Conservation (phyloP, 176 grass and related monocot species). For the Tillandsia fasciculata region DNA sequence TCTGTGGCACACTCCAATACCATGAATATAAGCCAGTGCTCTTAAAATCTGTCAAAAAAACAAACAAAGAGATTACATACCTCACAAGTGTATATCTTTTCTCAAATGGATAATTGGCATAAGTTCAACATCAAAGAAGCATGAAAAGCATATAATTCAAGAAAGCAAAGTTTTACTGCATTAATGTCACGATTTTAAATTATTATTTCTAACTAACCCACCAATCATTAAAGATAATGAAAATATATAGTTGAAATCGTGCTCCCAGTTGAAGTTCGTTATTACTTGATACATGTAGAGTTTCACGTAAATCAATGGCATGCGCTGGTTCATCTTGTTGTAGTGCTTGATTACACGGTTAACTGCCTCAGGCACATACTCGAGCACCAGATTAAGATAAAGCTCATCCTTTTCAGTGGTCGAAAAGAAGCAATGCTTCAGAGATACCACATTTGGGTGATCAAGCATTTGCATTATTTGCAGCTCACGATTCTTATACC, state of each 20-base stretch:
- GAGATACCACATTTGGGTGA: slow-evolving; percentile 60
- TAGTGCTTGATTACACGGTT: slow-evolving; percentile 64
- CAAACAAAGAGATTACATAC: slow-evolving; percentile 2
- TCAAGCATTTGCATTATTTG: slow-evolving; percentile 68
- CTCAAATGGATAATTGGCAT: too few relatives aligned
- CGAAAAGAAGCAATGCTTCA: slow-evolving; percentile 75
- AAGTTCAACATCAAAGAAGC: too few relatives aligned
- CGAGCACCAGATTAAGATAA: slow-evolving; percentile 60
- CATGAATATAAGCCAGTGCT: slow-evolving; percentile 60
- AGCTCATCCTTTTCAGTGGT: slow-evolving; percentile 67
- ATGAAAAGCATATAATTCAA: too few relatives aligned
- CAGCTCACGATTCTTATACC: slow-evolving; percentile 69
- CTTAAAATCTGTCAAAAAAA: slow-evolving; percentile 51
- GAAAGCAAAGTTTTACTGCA: too few relatives aligned
- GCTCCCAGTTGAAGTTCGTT: not conserved
- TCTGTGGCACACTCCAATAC: slow-evolving; percentile 62
- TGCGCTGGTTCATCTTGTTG: slow-evolving; percentile 68
- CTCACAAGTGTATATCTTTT: too few relatives aligned
- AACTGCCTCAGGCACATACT: slow-evolving; percentile 71
- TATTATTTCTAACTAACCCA: too few relatives aligned
- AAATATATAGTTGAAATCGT: not conserved
- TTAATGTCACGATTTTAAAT: too few relatives aligned
- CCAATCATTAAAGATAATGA: too few relatives aligned
- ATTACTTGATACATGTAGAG: slow-evolving; percentile 59
- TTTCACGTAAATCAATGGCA: slow-evolving; percentile 70